A percentile compares a stretch with the other conserved stretches of the same genome.
These are phyloP conservation scores for Lachancea dasiensis DNA, from an alignment of 805 yeast species.

Conservation along the genomic window DNA sequence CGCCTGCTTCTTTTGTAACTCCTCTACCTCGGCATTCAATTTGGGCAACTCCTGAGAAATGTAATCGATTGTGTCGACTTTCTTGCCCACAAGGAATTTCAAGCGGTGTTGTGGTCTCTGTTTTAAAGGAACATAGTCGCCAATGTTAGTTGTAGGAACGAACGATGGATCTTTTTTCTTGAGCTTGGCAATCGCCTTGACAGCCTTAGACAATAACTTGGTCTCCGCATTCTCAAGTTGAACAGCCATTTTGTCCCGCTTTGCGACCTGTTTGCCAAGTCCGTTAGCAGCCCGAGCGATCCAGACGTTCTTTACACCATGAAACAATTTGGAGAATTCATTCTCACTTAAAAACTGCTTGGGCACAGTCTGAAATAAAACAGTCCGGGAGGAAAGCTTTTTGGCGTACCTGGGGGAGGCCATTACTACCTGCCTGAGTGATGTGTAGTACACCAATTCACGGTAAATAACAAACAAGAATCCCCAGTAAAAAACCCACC, in stretches of 20 bases:
- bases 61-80: constrained; percentile 56
- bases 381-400: constrained; percentile 70
- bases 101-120: constrained; percentile 58
- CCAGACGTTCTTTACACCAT: constrained; percentile 79
- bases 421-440: constrained; percentile 69
- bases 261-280: constrained; percentile 48
- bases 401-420: constrained; percentile 77
- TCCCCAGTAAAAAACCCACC: constrained; percentile 72
- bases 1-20: constrained; percentile 46
- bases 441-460: constrained; percentile 71
- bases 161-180: constrained; percentile 55
- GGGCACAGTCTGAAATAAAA: constrained; percentile 80
- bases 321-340: constrained; percentile 68
- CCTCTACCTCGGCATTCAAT: constrained; percentile 50
- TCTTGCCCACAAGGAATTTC: constrained; percentile 44
- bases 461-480: constrained; percentile 72
- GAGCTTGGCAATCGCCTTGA: constrained; percentile 53
- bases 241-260: constrained; percentile 54
- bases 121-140: constrained; percentile 54
- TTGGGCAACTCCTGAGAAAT: constrained; percentile 52
- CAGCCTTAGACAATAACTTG: constrained; percentile 51
- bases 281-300: constrained; percentile 59
- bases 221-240: constrained; percentile 65
- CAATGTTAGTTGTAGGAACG: constrained; percentile 43
- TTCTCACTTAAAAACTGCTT: constrained; percentile 62